Conservation (phyloP, 345 rosid species). For the Heritiera littoralis region DNA sequence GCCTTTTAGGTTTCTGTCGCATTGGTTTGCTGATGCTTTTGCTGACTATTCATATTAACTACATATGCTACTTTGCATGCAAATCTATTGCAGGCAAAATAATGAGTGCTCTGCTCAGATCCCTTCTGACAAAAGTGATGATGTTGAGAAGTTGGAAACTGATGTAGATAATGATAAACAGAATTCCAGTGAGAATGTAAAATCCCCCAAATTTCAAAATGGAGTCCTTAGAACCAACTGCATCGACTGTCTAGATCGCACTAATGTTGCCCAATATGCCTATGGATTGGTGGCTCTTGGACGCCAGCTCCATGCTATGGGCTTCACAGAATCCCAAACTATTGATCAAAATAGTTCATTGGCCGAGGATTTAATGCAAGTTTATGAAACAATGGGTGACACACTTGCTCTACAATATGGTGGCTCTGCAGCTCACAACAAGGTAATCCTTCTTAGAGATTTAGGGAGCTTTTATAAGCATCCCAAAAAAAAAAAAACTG, state of each 20-base stretch:
- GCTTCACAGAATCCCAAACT: conserved; percentile 44
- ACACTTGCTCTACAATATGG: conserved; percentile 95
- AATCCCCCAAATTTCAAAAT: conserved; percentile 58
- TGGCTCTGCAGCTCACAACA: conserved; percentile 97
- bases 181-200: conserved; percentile 34
- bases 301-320: conserved; percentile 69
- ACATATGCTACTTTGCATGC: conserved; percentile 18
- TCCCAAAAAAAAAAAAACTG: not conserved
- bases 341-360: conserved; percentile 72
- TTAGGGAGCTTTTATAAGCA: not conserved
- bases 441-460: conserved; percentile 49
- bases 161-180: conserved; percentile 31
- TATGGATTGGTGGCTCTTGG: conserved; percentile 88
- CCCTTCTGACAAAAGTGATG: conserved; percentile 30
- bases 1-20: not conserved
- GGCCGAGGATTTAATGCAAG: conserved; percentile 73
- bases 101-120: conserved; percentile 30
- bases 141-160: conserved; percentile 24
- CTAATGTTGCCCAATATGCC: conserved; percentile 94
- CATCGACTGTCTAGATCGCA: conserved; percentile 97
- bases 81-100: conserved; percentile 48
- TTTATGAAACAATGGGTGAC: conserved; percentile 95
- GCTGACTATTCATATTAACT: not conserved
- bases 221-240: conserved; percentile 95
- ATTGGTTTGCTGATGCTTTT: not conserved